Conservation (phyloP, 768 basidiomycete species). For the Mycena maculata region DNA sequence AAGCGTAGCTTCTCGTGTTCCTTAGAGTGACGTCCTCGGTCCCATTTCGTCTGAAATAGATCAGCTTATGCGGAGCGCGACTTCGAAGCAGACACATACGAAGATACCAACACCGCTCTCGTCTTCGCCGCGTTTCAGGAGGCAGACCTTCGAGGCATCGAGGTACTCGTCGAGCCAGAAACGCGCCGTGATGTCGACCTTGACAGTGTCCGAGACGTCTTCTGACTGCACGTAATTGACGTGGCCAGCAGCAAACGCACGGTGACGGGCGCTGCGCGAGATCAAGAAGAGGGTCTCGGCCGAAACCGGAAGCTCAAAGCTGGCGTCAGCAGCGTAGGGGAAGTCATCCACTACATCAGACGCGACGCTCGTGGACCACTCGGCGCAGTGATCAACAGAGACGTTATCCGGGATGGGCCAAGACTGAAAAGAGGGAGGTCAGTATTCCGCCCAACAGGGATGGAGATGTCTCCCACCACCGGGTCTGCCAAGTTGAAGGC, state of each 20-base stretch:
- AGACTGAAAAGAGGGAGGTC: neutral
- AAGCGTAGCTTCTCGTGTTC: conserved; percentile 24
- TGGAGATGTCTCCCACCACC: no score
- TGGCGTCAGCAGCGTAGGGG: conserved; percentile 17
- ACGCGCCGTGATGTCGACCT: conserved; percentile 39
- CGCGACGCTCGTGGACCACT: conserved; percentile 4
- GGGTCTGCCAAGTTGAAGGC: no score
- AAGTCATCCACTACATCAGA: neutral
- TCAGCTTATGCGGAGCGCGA: no score
- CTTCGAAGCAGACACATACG: conserved; percentile 37
- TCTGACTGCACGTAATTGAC: conserved; percentile 39
- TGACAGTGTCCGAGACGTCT: conserved; percentile 34
- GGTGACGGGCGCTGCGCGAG: conserved; percentile 31
- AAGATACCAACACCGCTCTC: conserved; percentile 48
- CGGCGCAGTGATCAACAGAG: conserved; percentile 4
- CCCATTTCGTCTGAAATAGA: conserved; percentile 18
- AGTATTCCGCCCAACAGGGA: neutral
- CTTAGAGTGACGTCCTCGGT: neutral
- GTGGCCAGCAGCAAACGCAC: conserved; percentile 35
- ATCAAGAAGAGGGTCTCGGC: conserved; percentile 44
- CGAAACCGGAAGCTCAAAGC: conserved; percentile 41
- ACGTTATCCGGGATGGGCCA: conserved; percentile 15
- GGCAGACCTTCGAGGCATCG: conserved; percentile 43
- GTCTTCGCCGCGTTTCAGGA: conserved; percentile 29
- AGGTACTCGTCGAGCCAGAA: conserved; percentile 38